Base-by-base conservation (phyloP, 805 yeast genomes). In the Candida silvatica region DNA sequence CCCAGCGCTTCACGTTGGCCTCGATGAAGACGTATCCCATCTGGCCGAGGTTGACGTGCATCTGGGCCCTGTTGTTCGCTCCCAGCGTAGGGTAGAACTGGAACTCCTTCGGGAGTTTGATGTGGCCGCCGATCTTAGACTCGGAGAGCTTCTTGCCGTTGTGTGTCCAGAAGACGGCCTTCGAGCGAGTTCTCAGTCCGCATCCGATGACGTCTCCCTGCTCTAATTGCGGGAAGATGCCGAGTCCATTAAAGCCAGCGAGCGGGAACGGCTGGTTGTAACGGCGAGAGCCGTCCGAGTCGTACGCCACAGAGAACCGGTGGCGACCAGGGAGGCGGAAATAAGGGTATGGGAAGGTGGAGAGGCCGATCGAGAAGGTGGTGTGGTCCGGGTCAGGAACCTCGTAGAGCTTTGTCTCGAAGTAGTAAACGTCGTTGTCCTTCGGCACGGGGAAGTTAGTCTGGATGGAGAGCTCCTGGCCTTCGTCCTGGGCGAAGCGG, bases 1-100 rank as follows among this genome's bases (percentile, higher is more conserved):
- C 95, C 96, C 96, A 87, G 54, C 83, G 86, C 54, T 87, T 87
- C 26, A 88, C 95, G 52, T 87, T 86, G 2, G 85, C 96, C 52
- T 88, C 96, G 32, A 88, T 84, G 51, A 72, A 86, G 2, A 88
- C 96, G 59, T 74, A 87, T 2, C 96, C 97, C 38, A 77, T 67
- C 47, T 84, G 90, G 15, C 98, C 98, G 37, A 92, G 59, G 80
- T 94, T 92, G 8, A 83, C 94, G 56, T 83, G 88, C n/a, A 92
- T 64, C 6, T 79, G 71, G 46, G 95, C 83, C 4, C 80, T 74
- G 26, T 86, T 80, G 37, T 74, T 80, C 4, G 96, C 78, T 2
- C 98, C 98, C 15, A 92, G 64, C 0, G 81, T 80, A n/a, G 98
- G 98, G 52, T 73, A 92, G 22, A 92, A 41, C 48, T 80, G 72